Evolutionary conservation across 2,329 filamentous ascomycete species (phyloP), one percentile per base, ranked within the genome.

Genomic region (Exophiala dermatitidis): DNA sequence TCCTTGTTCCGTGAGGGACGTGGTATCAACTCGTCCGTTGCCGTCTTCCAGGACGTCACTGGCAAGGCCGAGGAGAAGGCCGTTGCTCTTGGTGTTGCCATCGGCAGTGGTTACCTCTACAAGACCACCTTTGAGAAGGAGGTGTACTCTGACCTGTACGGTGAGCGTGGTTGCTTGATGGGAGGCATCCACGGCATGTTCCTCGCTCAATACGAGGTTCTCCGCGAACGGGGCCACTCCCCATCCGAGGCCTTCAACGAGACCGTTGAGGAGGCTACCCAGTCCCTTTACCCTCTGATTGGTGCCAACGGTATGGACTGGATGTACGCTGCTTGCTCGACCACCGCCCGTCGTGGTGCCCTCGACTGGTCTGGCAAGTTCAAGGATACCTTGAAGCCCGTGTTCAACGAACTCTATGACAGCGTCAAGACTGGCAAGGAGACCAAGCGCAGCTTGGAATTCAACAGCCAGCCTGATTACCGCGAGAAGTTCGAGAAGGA

Each of bases 121-220:
- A 88, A 97, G 86, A 98, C 93, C 71, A 98, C 93, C 72, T 98
- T 98, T 71, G 86, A 98, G 84, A 98, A 98, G 86, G 93, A 98
- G 81, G 93, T 98, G 72, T 95, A 95, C 87, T 96, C 90, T 60
- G 93, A 97, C 77, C 85, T 98, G 65, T 98, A 98, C 81, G 93
- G 93, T 76, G 93, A 98, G 86, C 90, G 93, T 78, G 93, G 93
- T 72, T 98, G 93, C 85, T 81, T 98, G 69, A 98, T 98, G 93
- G 93, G 93, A 67, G 93, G 93, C 76, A 98, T 98, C 77, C 93
- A 98, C 83, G 93, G 93, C 73, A 98, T 98, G 93, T 98, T 98
- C 88, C 89, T 98, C 65, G 93, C 93, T 60, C 93, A 98, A 81
- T 98, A 98, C 83, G 93, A 98, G 83, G 93, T 98, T 65, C 90